Base-by-base conservation (phyloP, 257 asterid species). In the Solanum megistacrolobum region DNA sequence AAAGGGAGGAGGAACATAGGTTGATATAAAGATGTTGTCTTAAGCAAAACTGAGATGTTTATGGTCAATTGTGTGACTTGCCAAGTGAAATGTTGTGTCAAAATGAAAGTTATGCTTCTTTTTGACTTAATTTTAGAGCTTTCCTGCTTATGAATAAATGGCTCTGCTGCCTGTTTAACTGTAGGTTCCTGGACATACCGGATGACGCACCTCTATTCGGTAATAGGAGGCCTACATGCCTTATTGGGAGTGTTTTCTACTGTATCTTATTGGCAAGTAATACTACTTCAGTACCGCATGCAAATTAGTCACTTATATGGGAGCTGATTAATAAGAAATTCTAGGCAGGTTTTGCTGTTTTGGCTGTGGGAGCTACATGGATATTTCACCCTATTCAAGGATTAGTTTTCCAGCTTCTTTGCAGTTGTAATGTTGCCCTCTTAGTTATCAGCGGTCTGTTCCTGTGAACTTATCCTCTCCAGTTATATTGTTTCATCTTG, bases 121-220 rank as follows among this genome's bases (percentile, higher is more conserved):
- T 86, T 86, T 72, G 2, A 31, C 74, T 69, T 69, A 32, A 86
- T 12, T 10, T 18, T 86, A 16, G 52, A 72, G 27, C 38, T 27
- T 79, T 43, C 25, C 3, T 79, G 25, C 66, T 43, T 29, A 5
- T 46, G 4, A 39, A 39, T 76, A 34, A 65, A 69, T 88, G 86
- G 72, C 9, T 4, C 41, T 27, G 41, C 6, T 46, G 46, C 90
- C 76, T 90, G 69, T 90, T 35, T 76, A 46, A 82, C 41, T 82
- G 43, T 89, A 96, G 99, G 94, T 97, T 97, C 91, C 98, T 97
- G 87, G 99, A 97, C 89, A 91, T 97, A 89, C 92, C 91, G 89
- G 98, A 96, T 86, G 99, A 96, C 89, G 98, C 98, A 90, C 99
- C 99, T 82, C 91, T 97, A 88, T 96, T 92, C 92, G 95, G 99